Evolutionary conservation across 495 filamentous ascomycete genomes (phyloP).

Genomic region (Astrocystis sublimbata): DNA sequence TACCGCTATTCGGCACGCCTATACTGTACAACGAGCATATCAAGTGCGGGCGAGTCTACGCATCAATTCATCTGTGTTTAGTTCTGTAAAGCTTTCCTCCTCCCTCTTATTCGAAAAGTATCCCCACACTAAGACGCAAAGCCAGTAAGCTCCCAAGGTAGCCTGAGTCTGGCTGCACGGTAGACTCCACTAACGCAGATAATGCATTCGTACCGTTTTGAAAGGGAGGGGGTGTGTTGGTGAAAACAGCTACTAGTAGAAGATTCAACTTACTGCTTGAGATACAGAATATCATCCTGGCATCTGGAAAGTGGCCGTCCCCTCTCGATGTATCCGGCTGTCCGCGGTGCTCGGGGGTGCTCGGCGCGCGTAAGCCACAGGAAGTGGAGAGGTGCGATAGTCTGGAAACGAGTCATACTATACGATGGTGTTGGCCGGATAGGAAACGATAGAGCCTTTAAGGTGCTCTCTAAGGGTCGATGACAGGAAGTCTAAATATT

Average conservation of each 20-base stretch:
- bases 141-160: not conserved
- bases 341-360: no score
- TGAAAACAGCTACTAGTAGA: not conserved
- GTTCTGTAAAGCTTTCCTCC: no score
- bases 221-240: slow-evolving; percentile 8
- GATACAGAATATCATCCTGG: not conserved
- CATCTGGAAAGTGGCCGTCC: not conserved
- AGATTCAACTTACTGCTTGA: not conserved
- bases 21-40: not conserved
- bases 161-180: no score
- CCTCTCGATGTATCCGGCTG: not conserved
- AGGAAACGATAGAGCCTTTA: not conserved
- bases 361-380: slow-evolving; percentile 1
- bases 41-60: no score
- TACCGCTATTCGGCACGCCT: not conserved
- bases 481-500: not conserved
- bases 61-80: slow-evolving; percentile 1
- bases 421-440: not conserved
- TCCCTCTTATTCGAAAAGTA: not conserved
- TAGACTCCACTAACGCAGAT: not conserved
- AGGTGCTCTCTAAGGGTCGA: no score
- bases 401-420: not conserved
- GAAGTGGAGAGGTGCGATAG: not conserved
- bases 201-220: not conserved
- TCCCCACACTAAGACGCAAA: not conserved